Percentiles rank a stretch among this genome's conserved stretches.
phyloP scores from a whole-genome alignment of 345 rosid species.

The Eucalyptus regnans region DNA sequence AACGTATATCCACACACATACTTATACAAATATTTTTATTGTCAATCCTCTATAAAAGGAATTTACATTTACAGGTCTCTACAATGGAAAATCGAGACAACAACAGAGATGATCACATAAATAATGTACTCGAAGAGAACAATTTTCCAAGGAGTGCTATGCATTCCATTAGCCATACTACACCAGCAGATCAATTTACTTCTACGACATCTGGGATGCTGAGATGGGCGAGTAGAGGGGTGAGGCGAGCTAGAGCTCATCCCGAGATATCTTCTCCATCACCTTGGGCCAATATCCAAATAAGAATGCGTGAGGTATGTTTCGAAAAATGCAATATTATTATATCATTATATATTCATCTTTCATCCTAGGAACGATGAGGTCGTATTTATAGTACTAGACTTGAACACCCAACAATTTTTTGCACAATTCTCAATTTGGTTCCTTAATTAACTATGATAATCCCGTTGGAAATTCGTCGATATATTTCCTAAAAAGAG shows the following conservation, averaged over 20 bases:
- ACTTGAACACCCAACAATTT: neutral
- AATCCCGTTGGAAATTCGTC: neutral
- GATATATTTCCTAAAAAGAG: neutral
- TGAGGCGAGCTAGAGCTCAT: too few species aligned
- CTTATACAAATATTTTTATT: too few species aligned
- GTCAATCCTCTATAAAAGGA: neutral
- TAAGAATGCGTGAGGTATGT: neutral
- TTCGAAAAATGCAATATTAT: neutral
- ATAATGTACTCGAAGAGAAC: too few species aligned
- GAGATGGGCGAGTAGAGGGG: too few species aligned
- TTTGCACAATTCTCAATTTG: neutral
- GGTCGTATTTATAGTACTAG: neutral
- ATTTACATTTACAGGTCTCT: neutral
- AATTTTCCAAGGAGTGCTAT: too few species aligned
- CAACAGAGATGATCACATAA: fast-evolving
- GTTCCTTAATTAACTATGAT: neutral
- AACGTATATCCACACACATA: too few species aligned
- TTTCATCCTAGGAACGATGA: neutral
- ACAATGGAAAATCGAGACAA: neutral
- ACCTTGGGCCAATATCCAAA: neutral
- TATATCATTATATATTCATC: neutral
- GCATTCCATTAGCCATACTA: too few species aligned
- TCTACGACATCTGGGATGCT: too few species aligned
- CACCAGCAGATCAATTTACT: too few species aligned
- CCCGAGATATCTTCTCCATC: too few species aligned